A percentile compares a stretch with the other conserved stretches of the same genome.
Evolutionary conservation across 2,329 filamentous ascomycete species (phyloP).

Genomic region (Colletotrichum gloeosporioides): DNA sequence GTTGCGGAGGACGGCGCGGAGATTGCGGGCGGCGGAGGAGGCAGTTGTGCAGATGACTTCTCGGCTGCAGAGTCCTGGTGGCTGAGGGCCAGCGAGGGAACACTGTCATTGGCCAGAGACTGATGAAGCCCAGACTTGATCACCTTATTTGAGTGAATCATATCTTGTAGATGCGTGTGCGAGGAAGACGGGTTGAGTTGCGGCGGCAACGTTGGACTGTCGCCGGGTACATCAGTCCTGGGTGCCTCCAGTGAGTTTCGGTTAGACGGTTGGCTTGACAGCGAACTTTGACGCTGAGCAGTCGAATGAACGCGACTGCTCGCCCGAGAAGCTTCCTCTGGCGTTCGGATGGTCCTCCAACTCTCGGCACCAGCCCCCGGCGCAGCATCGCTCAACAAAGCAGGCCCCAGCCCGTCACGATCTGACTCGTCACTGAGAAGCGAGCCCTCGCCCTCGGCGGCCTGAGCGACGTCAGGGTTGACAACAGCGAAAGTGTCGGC

Average conservation of each 20-base stretch:
- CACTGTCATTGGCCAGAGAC: slow-evolving; percentile 62
- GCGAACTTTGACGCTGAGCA: slow-evolving; percentile 50
- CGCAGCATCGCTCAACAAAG: slow-evolving; percentile 45
- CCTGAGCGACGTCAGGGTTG: slow-evolving; percentile 11
- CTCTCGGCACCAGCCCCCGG: slow-evolving; percentile 40
- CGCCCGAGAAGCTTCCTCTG: slow-evolving; percentile 48
- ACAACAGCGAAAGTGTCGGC: slow-evolving; percentile 26
- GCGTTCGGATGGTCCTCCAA: slow-evolving; percentile 61
- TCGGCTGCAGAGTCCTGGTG: slow-evolving; percentile 53
- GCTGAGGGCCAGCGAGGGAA: slow-evolving; percentile 57
- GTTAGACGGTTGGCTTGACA: slow-evolving; percentile 56
- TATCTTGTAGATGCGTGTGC: slow-evolving; percentile 63
- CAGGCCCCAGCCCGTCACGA: slow-evolving; percentile 39
- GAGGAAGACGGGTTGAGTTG: slow-evolving; percentile 52
- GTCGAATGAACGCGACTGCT: slow-evolving; percentile 42
- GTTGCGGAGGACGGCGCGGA: slow-evolving; percentile 19
- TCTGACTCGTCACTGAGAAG: slow-evolving; percentile 33
- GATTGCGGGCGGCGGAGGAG: slow-evolving; percentile 29
- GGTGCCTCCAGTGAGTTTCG: slow-evolving; percentile 41
- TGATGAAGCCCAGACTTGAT: slow-evolving; percentile 62
- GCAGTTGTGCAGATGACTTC: slow-evolving; percentile 33
- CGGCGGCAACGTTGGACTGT: slow-evolving; percentile 69
- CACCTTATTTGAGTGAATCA: slow-evolving; percentile 64
- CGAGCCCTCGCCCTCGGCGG: slow-evolving; percentile 23
- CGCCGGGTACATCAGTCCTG: slow-evolving; percentile 44